These are phyloP conservation scores for Candida wancherniae DNA, from an alignment of 805 yeast genomes.

Conservation along the genomic window DNA sequence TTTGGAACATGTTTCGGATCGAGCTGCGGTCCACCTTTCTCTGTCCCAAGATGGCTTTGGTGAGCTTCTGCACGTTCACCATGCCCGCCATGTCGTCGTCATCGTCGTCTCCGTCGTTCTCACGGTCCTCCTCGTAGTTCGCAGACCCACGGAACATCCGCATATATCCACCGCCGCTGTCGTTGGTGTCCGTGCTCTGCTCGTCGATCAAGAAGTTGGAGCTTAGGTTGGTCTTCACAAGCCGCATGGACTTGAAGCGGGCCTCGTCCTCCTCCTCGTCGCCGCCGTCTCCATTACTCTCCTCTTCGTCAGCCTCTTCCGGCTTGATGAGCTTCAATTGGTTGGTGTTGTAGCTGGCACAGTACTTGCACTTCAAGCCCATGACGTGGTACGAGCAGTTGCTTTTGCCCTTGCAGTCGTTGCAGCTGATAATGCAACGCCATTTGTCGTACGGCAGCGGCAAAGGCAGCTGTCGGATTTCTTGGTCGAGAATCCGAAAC, in stretches of 20 bases:
- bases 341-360: conserved; percentile 82
- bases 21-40: conserved; percentile 26
- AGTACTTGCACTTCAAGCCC: conserved; percentile 83
- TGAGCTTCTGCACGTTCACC: conserved; percentile 25
- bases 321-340: conserved; percentile 68
- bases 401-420: conserved; percentile 84
- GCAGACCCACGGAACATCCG: conserved; percentile 7
- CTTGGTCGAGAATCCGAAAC: conserved; percentile 81
- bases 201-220: conserved; percentile 35
- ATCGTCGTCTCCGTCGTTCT: conserved; percentile 18
- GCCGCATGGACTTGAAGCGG: conserved; percentile 23
- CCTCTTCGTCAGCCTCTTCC: conserved; percentile 52
- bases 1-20: conserved; percentile 34
- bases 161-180: no score
- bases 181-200: conserved; percentile 20
- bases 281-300: conserved; percentile 13
- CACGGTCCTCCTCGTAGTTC: conserved; percentile 22
- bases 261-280: conserved; percentile 12
- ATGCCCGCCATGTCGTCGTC: conserved; percentile 23
- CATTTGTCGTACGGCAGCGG: conserved; percentile 78
- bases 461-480: conserved; percentile 67
- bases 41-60: conserved; percentile 13
- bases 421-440: conserved; percentile 72
- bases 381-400: conserved; percentile 72
- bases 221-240: conserved; percentile 32